Evolutionary conservation across 768 basidiomycete species (phyloP).

Genomic region (Boletus vermiculosoides): DNA sequence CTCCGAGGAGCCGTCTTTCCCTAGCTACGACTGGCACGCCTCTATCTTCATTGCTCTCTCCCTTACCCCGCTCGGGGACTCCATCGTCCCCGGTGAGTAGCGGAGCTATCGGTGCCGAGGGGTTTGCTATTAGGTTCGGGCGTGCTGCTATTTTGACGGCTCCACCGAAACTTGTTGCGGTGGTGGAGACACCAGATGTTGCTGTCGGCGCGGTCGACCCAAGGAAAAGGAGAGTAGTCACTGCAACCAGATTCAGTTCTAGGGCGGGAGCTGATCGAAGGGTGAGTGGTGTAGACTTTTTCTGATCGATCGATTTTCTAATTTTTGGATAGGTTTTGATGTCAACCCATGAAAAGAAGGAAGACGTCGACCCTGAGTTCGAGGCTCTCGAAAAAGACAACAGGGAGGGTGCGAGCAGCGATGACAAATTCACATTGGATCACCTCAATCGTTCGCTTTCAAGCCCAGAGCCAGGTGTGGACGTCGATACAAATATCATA

Average conservation of each 20-base stretch:
- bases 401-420: background rate
- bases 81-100: slow-evolving; percentile 29
- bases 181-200: slow-evolving; percentile 86
- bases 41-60: slow-evolving; percentile 31
- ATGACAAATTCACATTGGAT: slow-evolving; percentile 9
- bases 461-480: slow-evolving; percentile 42
- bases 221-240: slow-evolving; percentile 78
- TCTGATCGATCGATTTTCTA: background rate
- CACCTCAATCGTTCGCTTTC: slow-evolving; percentile 12
- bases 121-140: slow-evolving; percentile 55
- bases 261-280: slow-evolving; percentile 78
- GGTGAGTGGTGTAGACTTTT: slow-evolving; percentile 43
- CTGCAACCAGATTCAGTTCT: slow-evolving; percentile 85
- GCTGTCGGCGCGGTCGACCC: slow-evolving; percentile 89
- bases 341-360: slow-evolving; percentile 74
- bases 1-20: slow-evolving; percentile 46
- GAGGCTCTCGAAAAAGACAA: slow-evolving; percentile 26
- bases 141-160: slow-evolving; percentile 76
- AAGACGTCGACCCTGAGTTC: slow-evolving; percentile 17
- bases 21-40: slow-evolving; percentile 43
- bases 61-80: slow-evolving; percentile 34
- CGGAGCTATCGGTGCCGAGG: slow-evolving; percentile 26
- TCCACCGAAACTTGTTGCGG: slow-evolving; percentile 77
- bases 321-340: slow-evolving; percentile 61
- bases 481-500: slow-evolving; percentile 65